Conservation (phyloP, 305 asterid species). For the Nicotiana rustica region DNA sequence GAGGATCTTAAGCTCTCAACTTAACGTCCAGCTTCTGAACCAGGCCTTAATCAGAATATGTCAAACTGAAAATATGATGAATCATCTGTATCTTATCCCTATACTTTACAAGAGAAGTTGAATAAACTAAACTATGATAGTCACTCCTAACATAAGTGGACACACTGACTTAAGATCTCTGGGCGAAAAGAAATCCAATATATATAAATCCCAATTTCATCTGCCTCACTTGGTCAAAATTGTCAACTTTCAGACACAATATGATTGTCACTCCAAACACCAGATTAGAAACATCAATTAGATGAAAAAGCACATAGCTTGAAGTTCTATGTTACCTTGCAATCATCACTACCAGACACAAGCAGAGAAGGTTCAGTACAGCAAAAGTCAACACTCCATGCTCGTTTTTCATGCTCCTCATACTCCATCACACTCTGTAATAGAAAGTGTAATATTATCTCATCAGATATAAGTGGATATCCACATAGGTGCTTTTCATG, state of each 20-base stretch:
- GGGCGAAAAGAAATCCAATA: neutral
- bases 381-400: conserved; percentile 95
- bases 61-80: neutral
- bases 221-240: neutral
- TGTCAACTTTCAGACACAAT: neutral
- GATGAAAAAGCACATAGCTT: neutral
- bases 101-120: neutral
- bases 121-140: neutral
- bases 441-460: conserved; percentile 27
- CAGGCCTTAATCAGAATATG: neutral
- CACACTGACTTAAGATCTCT: neutral
- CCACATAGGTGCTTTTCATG: conserved; percentile 36
- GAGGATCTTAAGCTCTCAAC: neutral
- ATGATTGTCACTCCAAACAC: neutral
- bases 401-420: conserved; percentile 96
- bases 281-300: neutral
- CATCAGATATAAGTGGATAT: conserved; percentile 29
- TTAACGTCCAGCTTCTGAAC: neutral
- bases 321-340: conserved; percentile 63
- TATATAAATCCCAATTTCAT: neutral
- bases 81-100: neutral
- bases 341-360: conserved; percentile 93
- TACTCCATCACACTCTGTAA: conserved; percentile 82
- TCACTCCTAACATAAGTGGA: neutral
- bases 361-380: conserved; percentile 87